phyloP scores from a whole-genome alignment of 257 asterid species.

The Plantago ovata region DNA sequence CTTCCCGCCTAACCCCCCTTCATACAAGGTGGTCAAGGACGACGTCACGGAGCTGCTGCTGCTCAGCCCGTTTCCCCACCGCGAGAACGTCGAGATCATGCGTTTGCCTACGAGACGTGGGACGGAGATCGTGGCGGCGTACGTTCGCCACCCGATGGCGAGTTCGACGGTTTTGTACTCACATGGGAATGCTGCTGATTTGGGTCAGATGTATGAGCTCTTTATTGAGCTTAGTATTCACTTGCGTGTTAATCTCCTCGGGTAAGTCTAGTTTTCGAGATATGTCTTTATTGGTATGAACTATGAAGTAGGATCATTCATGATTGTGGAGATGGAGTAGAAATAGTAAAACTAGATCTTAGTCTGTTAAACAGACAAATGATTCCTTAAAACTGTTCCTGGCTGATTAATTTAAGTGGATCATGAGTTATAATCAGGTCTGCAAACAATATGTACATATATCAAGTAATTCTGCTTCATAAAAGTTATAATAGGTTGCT shows the following conservation, averaged over 20 bases:
- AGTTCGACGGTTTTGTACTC: slow-evolving; percentile 79
- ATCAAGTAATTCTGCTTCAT: no score
- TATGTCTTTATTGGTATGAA: no score
- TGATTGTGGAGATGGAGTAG: no score
- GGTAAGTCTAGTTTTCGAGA: slow-evolving; percentile 46
- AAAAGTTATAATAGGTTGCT: no score
- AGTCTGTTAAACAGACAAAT: no score
- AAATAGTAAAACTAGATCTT: no score
- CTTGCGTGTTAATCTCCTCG: slow-evolving; percentile 86
- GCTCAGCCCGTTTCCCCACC: slow-evolving; percentile 81
- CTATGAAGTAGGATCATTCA: no score
- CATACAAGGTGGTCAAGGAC: slow-evolving; percentile 78
- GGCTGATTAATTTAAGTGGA: no score
- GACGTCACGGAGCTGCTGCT: slow-evolving; percentile 68
- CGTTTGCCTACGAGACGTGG: slow-evolving; percentile 81
- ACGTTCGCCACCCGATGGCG: slow-evolving; percentile 89
- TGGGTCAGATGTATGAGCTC: slow-evolving; percentile 97
- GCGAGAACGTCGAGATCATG: slow-evolving; percentile 88
- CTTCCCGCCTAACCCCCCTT: slow-evolving; percentile 93
- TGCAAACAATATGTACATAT: no score
- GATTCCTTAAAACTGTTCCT: no score
- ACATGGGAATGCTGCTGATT: slow-evolving; percentile 97
- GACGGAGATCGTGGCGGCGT: slow-evolving; percentile 74
- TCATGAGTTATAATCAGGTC: no score
- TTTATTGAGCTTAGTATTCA: slow-evolving; percentile 88